Conservation (phyloP, 2,329 filamentous ascomycete species). For the Macrophomina pseudophaseolina region DNA sequence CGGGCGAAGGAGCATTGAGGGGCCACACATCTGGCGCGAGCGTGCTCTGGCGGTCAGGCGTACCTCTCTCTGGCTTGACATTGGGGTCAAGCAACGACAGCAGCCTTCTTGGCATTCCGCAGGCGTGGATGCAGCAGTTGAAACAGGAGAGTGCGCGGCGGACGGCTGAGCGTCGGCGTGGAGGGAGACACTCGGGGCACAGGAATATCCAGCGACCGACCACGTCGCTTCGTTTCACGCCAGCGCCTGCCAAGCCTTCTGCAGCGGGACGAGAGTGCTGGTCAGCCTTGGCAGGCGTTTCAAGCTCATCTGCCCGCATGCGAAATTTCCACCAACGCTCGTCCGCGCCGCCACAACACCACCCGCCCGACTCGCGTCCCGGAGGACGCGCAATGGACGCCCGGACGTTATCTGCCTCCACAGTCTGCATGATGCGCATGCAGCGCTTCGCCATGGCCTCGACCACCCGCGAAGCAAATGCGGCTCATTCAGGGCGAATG, state of each 20-base stretch:
- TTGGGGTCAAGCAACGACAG: background rate
- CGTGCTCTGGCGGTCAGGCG: background rate
- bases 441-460: background rate
- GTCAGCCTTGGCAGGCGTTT: slow-evolving; percentile 11
- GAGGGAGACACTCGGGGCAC: background rate
- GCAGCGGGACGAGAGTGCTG: background rate
- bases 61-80: background rate
- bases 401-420: slow-evolving; percentile 4
- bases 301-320: slow-evolving; percentile 2
- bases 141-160: slow-evolving; percentile 19
- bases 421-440: slow-evolving; percentile 1
- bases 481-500: background rate
- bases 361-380: background rate
- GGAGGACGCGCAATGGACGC: slow-evolving; percentile 19
- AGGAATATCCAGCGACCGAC: background rate
- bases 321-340: slow-evolving; percentile 21
- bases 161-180: slow-evolving; percentile 15
- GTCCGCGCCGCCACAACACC: slow-evolving; percentile 6
- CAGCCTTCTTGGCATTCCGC: slow-evolving; percentile 14
- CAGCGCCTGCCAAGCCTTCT: background rate
- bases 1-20: background rate
- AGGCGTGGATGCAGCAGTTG: background rate
- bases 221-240: slow-evolving; percentile 14
- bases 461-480: background rate
- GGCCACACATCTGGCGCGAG: background rate